Evolutionary conservation across 257 asterid genomes (phyloP).

Genomic region (Mentha longifolia): DNA sequence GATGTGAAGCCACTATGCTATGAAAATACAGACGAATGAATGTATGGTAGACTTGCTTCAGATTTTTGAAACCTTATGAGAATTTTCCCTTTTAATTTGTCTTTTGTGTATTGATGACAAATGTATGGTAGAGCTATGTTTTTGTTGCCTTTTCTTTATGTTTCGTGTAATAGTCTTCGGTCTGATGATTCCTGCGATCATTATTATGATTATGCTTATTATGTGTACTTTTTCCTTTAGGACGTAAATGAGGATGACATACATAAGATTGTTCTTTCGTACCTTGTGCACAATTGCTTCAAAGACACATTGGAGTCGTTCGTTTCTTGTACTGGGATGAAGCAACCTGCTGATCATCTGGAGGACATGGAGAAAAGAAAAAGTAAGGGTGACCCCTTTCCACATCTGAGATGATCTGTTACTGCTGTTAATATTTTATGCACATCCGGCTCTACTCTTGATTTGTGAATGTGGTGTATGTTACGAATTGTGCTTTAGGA

Average conservation of each 20-base stretch:
- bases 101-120: constrained; percentile 1
- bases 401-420: neutral
- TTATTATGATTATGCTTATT: neutral
- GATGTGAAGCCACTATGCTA: neutral
- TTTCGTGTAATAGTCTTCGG: neutral
- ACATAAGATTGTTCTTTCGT: constrained; percentile 75
- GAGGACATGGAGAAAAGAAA: constrained; percentile 84
- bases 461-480: constrained; percentile 10
- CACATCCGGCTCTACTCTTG: constrained; percentile 3
- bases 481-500: neutral
- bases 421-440: neutral
- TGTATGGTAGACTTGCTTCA: constrained; percentile 10
- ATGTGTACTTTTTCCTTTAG: constrained; percentile 41
- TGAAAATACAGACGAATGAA: neutral
- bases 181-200: constrained; percentile 8
- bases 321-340: constrained; percentile 62
- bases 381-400: constrained; percentile 52
- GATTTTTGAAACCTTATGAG: neutral
- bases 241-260: constrained; percentile 69
- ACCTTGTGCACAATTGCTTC: constrained; percentile 88
- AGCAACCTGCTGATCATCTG: constrained; percentile 53
- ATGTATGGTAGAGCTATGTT: neutral
- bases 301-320: constrained; percentile 78
- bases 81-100: neutral
- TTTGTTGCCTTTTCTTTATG: neutral